Evolutionary conservation across 768 basidiomycete genomes (phyloP).

Genomic region (Zangia roseola): DNA sequence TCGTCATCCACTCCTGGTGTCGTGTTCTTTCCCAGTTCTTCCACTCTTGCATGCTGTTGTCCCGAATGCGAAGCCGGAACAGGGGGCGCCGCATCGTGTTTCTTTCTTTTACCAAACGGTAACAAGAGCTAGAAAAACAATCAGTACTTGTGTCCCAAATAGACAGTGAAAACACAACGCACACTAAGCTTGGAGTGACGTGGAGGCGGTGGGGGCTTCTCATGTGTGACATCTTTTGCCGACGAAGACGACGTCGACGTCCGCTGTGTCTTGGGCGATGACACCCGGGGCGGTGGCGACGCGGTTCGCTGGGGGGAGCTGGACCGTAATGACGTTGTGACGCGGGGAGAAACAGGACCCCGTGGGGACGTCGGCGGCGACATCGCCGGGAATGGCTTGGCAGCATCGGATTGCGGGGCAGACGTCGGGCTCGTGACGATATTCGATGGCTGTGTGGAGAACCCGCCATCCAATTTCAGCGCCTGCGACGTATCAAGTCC

Average conservation of each 20-base stretch:
- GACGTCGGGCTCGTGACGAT: constrained; percentile 24
- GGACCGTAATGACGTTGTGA: constrained; percentile 28
- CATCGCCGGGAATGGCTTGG: constrained; percentile 37
- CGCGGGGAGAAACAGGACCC: constrained; percentile 30
- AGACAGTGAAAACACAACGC: constrained; percentile 33
- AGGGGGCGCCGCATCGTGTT: constrained; percentile 51
- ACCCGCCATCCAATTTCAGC: constrained; percentile 40
- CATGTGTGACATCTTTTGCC: constrained; percentile 46
- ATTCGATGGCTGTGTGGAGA: constrained; percentile 35
- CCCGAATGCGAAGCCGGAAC: constrained; percentile 33
- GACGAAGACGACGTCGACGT: constrained; percentile 60
- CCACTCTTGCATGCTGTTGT: constrained; percentile 42
- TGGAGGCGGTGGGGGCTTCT: constrained; percentile 52
- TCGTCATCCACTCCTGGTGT: constrained; percentile 70
- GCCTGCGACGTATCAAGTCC: constrained; percentile 39
- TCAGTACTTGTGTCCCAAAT: constrained; percentile 7
- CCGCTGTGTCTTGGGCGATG: constrained; percentile 55
- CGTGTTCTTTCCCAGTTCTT: constrained; percentile 41
- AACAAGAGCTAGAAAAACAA: constrained; percentile 54
- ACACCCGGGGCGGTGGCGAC: constrained; percentile 50
- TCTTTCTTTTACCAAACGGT: constrained; percentile 78
- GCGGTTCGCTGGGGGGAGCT: constrained; percentile 43
- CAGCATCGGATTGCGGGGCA: constrained; percentile 14
- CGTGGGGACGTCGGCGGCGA: constrained; percentile 43
- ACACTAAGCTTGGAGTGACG: constrained; percentile 78